Evolutionary conservation across 495 filamentous ascomycete species (phyloP).

Genomic region (Bathelium albidoporum): DNA sequence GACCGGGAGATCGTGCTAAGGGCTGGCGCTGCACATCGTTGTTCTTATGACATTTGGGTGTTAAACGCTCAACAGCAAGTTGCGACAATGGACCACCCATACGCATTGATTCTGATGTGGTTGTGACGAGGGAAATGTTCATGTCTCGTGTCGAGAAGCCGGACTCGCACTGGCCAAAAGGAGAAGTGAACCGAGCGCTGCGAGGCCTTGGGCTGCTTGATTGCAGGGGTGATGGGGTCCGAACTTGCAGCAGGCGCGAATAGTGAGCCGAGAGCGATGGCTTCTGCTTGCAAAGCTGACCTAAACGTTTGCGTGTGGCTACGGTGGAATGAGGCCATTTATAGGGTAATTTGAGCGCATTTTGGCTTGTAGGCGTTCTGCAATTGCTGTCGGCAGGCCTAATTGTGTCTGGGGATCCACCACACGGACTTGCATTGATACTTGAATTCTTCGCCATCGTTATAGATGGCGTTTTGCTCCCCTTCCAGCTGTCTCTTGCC

Average conservation of each 20-base stretch:
- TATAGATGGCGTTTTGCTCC: slow-evolving; percentile 30
- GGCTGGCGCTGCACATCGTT: slow-evolving; percentile 14
- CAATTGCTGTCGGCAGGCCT: slow-evolving; percentile 46
- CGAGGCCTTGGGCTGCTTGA: slow-evolving; percentile 28
- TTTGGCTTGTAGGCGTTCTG: slow-evolving; percentile 49
- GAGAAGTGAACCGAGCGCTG: slow-evolving; percentile 25
- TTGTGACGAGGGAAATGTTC: slow-evolving; percentile 71
- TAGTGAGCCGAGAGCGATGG: slow-evolving; percentile 57
- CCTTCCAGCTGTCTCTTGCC: slow-evolving; percentile 76
- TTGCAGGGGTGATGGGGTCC: slow-evolving; percentile 62
- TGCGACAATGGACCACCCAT: slow-evolving; percentile 59
- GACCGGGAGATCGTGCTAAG: slow-evolving; percentile 23
- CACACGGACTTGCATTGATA: slow-evolving; percentile 13
- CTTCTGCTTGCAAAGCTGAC: slow-evolving; percentile 70
- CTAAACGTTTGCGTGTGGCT: slow-evolving; percentile 69
- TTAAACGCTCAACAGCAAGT: slow-evolving; percentile 36
- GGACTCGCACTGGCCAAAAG: slow-evolving; percentile 27
- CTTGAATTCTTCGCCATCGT: neutral
- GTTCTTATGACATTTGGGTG: slow-evolving; percentile 7
- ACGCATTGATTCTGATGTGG: slow-evolving; percentile 71
- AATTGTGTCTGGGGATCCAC: slow-evolving; percentile 33
- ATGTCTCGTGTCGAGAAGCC: slow-evolving; percentile 65
- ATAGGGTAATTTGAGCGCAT: slow-evolving; percentile 24
- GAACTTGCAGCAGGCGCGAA: slow-evolving; percentile 59
- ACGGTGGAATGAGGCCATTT: slow-evolving; percentile 76